Evolutionary conservation across 805 yeast species (phyloP).

Genomic region (Spathaspora passalidarum): DNA sequence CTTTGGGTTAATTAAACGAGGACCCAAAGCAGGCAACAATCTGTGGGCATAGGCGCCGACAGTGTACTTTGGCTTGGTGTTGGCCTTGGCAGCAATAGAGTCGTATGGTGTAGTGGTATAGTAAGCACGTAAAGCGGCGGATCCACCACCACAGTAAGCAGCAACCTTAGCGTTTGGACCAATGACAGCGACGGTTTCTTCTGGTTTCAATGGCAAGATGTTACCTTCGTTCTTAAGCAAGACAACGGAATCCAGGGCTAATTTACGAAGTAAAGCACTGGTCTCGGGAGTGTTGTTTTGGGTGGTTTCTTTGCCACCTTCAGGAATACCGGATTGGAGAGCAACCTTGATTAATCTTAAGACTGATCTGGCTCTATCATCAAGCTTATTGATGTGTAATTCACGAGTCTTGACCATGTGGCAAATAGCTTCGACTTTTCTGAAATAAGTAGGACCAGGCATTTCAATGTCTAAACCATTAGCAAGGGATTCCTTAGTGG

Average conservation of each 20-base stretch:
- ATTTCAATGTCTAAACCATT: constrained; percentile 32
- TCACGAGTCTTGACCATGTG: constrained; percentile 26
- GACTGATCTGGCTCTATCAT: constrained; percentile 25
- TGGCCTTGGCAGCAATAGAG: constrained; percentile 14
- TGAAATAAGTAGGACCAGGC: constrained; percentile 30
- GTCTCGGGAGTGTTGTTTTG: constrained; percentile 25
- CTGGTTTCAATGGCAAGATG: constrained; percentile 29
- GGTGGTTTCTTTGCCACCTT: constrained; percentile 18
- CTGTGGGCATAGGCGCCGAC: constrained; percentile 31
- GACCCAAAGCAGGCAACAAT: constrained; percentile 25
- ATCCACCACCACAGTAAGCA: constrained; percentile 34
- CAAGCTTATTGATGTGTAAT: constrained; percentile 21
- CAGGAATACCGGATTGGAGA: constrained; percentile 17
- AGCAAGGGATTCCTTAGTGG: constrained; percentile 23
- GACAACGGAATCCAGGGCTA: constrained; percentile 26
- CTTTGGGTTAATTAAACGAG: constrained; percentile 16
- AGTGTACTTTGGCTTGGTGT: constrained; percentile 21
- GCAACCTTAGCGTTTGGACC: constrained; percentile 31
- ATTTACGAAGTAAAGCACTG: constrained; percentile 15
- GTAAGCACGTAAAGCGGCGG: constrained; percentile 26
- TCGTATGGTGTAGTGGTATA: constrained; percentile 26
- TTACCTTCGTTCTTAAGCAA: constrained; percentile 25
- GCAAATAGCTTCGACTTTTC: constrained; percentile 14
- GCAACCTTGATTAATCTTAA: constrained; percentile 25
- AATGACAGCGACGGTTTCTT: constrained; percentile 27